These are phyloP conservation scores for Pestalotiopsis sp. DNA, from an alignment of 2,329 filamentous ascomycete species.

Conservation along the genomic window DNA sequence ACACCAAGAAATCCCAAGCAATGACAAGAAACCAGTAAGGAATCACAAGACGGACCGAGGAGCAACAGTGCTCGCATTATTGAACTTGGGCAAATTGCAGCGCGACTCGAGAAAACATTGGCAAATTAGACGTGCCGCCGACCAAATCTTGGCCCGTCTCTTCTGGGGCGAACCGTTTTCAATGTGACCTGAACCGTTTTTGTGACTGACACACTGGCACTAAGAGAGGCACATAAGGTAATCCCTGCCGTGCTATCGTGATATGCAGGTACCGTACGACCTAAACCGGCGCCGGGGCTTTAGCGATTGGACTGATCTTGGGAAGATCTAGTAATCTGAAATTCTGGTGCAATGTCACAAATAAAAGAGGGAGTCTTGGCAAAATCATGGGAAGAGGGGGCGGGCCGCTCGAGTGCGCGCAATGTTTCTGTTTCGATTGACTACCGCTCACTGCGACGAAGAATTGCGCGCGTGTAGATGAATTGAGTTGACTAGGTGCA, in stretches of 20 bases:
- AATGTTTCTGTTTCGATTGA: background rate
- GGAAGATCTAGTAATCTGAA: background rate
- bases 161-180: background rate
- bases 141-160: background rate
- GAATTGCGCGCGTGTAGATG: too few relatives aligned
- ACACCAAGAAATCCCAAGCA: conserved; percentile 5
- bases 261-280: conserved; percentile 7
- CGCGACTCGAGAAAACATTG: conserved; percentile 9
- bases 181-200: background rate
- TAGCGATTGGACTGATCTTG: background rate
- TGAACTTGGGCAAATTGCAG: conserved; percentile 4
- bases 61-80: background rate
- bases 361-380: background rate
- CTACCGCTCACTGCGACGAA: too few relatives aligned
- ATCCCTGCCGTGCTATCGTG: conserved; percentile 1
- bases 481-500: background rate
- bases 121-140: conserved; percentile 9
- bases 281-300: background rate
- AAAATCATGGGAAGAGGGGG: background rate
- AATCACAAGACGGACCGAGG: conserved; percentile 2
- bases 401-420: background rate
- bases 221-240: background rate
- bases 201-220: background rate
- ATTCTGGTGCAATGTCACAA: background rate
- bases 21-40: background rate